Base-by-base conservation (phyloP, 225 moss, liverwort and hornwort species). In the Sphagnum tenellum region DNA sequence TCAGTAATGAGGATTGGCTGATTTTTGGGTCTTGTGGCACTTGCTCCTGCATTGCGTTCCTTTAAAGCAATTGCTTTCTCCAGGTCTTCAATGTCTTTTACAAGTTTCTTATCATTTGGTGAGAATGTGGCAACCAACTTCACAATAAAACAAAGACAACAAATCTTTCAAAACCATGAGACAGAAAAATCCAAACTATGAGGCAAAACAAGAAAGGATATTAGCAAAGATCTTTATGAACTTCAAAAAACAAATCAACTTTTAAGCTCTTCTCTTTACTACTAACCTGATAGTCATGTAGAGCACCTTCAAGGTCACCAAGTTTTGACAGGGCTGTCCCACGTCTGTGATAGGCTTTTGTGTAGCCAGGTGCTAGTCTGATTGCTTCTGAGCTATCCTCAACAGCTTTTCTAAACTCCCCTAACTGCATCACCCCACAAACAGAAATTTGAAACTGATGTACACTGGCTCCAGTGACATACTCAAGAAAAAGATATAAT, bases 281-380 rank as follows among this genome's bases (percentile, higher is more conserved):
- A 3, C 50, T 14, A 45, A 82, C 82, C 65, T 73, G 70, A 48
- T 75, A 82, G 52, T 82, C 78, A 0, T 55, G 48, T 1, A 82
- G 49, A 56, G 78, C 73, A 60, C 45, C 65, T 58, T 73, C 3
- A 3, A 76, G 45, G 50, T 82, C 66, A 46, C 76, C 71, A 71
- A 82, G 71, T 10, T 71, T 79, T 4, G 71, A 11, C n/a, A 60
- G 5, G 29, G 78, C 73, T 49, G 59, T 0, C 44, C 66, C 79
- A 45, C 71, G 75, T 2, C 71, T 69, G 45, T 79, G 56, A 55
- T 67, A 76, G 9, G 76, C 73, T 64, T 82, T 82, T 45, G 48
- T 64, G 12, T 73, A 61, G 44, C 48, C 3, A 8, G 65, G 64
- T 57, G 64, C 75, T 44, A 55, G 9, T 48, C 69, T 46, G 12